phyloP scores from a whole-genome alignment of 164 flowering plant species.

The Vitis riparia region DNA sequence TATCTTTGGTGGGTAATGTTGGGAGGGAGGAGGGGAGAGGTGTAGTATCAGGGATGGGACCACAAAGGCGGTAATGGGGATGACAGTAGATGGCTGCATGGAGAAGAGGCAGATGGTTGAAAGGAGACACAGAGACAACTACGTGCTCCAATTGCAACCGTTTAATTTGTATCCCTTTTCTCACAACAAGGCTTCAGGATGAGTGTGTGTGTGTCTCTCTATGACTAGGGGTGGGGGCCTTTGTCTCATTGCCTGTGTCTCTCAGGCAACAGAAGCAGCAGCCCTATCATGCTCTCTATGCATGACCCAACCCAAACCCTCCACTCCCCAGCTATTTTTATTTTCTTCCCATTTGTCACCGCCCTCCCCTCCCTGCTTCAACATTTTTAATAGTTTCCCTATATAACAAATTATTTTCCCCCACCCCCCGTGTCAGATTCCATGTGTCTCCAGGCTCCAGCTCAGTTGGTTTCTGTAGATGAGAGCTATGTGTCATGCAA shows the following conservation, averaged over 20 bases:
- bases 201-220: conserved; percentile 21
- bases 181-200: conserved; percentile 26
- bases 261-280: conserved; percentile 27
- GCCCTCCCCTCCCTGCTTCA: conserved; percentile 23
- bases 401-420: conserved; percentile 15
- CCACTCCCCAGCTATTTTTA: background rate
- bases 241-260: conserved; percentile 16
- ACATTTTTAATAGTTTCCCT: conserved; percentile 19
- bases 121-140: conserved; percentile 47
- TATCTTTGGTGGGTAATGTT: conserved; percentile 9
- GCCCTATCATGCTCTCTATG: background rate
- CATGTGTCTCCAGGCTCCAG: conserved; percentile 45
- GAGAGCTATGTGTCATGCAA: conserved; percentile 27
- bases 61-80: conserved; percentile 20
- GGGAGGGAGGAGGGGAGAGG: conserved; percentile 16
- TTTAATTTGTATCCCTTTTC: conserved; percentile 52
- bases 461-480: conserved; percentile 24
- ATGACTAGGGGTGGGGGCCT: conserved; percentile 5
- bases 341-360: background rate
- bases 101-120: conserved; percentile 57
- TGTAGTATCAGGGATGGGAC: conserved; percentile 20
- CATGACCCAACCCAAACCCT: conserved; percentile 1
- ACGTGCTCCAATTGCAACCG: conserved; percentile 63
- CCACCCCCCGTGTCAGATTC: conserved; percentile 43
- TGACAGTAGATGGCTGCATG: conserved; percentile 35